Base-by-base conservation (phyloP, 257 asterid genomes). In the Orobanche coerulescens region DNA sequence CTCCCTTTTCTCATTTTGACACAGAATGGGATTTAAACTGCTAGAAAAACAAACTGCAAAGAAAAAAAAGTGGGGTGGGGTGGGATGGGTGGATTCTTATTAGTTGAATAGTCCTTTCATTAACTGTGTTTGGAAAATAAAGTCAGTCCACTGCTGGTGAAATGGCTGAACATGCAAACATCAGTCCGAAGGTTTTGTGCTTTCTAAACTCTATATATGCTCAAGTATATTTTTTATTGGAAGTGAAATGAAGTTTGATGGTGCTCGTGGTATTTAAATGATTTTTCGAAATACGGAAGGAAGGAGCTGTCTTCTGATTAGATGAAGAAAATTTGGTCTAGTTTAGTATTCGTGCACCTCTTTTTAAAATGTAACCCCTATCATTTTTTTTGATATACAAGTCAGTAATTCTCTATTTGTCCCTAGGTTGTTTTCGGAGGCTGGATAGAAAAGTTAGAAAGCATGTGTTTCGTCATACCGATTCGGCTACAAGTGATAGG, bases 341-440 rank as follows among this genome's bases (percentile, higher is more conserved):
- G 6, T 47, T 44, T 53, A 13, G 36, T 23, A 47, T 52, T 39
- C 46, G 19, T 50, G 62, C 65, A 20, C 61, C 24, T 31, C n/a
- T 34, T 25, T 58, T 30, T 30, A 2, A 52, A 44, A 43, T 26
- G 34, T 42, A 10, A 16, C 50, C 14, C n/a, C 14, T 68, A 48
- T 57, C 37, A 44, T 6, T 61, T 60, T 31, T 36, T 42, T 62
- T 60, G 40, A 22, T 36, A 69, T 34, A 46, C n/a, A n/a, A 58
- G 16, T 62, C 58, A 30, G 46, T 28, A 16, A 49, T 34, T 67
- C 25, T 44, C 58, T 52, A 40, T 49, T 34, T 63, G 55, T 8
- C 42, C 12, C 19, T 66, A 84, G 88, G 83, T 64, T 71, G 33
- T 63, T 55, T 81, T 34, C 58, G 73, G 78, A 68, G 73, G 72